Base-by-base conservation (phyloP, 257 asterid species). In the Handroanthus guayacan region DNA sequence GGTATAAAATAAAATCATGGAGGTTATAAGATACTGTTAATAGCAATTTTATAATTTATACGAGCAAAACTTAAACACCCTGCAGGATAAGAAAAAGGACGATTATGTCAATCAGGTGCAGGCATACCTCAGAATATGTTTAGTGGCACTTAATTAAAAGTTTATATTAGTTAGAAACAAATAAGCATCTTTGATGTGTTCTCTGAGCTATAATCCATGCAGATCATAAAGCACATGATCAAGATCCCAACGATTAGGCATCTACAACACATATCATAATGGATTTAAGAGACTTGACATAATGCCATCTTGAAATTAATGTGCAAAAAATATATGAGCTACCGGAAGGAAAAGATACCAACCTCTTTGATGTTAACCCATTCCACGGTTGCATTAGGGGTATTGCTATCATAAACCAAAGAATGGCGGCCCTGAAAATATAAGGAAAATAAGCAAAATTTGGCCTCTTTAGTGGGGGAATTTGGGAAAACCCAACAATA, bases 321-420 rank as follows among this genome's bases (percentile, higher is more conserved):
- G 71, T 39, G 55, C 61, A 58, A 60, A 62, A 31, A 60, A 51
- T 58, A 67, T 47, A 38, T 39, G 36, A 43, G 68, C 13, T 43
- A 18, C 50, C 31, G 14, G 41, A 81, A 69, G 54, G 36, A 37
- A 69, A 55, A 74, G 39, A 72, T 41, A 57, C 67, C 51, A 85
- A 92, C 99, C 97, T 91, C 97, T 85, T 92, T 89, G 83, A 95
- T 86, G 87, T 91, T 86, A 56, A 92, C 97, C 97, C 94, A 89
- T 85, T 92, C 97, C 88, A 86, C 76, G 68, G 89, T 88, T 36
- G 86, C 94, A 73, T 84, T 88, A 57, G 94, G 88, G 2, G 96
- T 89, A 76, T 86, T 81, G 80, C 87, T 86, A 73, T 89, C 97
- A 87, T 95, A 95, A 70, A 92, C 94, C 89, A 95, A 80, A 64